These are phyloP conservation scores for Paxillus involutus DNA, from an alignment of 768 basidiomycete genomes.

Conservation along the genomic window DNA sequence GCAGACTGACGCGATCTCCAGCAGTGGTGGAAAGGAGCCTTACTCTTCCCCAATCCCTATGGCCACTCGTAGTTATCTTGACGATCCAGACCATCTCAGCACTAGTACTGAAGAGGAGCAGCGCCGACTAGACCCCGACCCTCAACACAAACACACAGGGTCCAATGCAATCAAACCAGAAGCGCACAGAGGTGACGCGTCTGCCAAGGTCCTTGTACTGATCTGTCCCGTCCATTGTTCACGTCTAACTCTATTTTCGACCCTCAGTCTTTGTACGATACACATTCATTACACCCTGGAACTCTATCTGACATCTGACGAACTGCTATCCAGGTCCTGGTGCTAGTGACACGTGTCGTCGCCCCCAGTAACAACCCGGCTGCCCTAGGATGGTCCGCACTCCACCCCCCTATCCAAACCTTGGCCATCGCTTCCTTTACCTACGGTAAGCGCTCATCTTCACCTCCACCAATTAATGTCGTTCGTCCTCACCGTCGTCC, in stretches of 20 bases:
- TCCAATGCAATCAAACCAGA: slow-evolving; percentile 34
- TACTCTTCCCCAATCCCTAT: neutral
- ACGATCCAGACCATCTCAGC: neutral
- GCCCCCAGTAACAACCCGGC: slow-evolving; percentile 46
- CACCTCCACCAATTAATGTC: neutral
- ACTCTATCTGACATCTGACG: slow-evolving; percentile 1
- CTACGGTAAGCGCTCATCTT: slow-evolving; percentile 48
- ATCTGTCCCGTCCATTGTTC: slow-evolving; percentile 27
- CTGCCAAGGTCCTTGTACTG: slow-evolving; percentile 34
- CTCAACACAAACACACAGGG: slow-evolving; percentile 14
- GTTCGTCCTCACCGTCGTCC: neutral
- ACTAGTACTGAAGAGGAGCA: slow-evolving; percentile 14
- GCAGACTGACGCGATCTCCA: too few relatives aligned
- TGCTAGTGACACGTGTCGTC: slow-evolving; percentile 43
- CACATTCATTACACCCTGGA: neutral
- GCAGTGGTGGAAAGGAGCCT: too few relatives aligned
- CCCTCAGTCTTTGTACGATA: slow-evolving; percentile 17
- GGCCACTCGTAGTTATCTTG: neutral
- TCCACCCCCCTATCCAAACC: slow-evolving; percentile 65
- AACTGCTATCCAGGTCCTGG: slow-evolving; percentile 35
- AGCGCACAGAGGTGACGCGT: slow-evolving; percentile 36
- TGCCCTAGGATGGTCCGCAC: slow-evolving; percentile 57
- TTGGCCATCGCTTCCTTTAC: slow-evolving; percentile 56
- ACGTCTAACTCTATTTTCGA: neutral
- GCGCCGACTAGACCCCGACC: slow-evolving; percentile 7